phyloP scores from a whole-genome alignment of 768 basidiomycete species.

The Lactarius quietus region DNA sequence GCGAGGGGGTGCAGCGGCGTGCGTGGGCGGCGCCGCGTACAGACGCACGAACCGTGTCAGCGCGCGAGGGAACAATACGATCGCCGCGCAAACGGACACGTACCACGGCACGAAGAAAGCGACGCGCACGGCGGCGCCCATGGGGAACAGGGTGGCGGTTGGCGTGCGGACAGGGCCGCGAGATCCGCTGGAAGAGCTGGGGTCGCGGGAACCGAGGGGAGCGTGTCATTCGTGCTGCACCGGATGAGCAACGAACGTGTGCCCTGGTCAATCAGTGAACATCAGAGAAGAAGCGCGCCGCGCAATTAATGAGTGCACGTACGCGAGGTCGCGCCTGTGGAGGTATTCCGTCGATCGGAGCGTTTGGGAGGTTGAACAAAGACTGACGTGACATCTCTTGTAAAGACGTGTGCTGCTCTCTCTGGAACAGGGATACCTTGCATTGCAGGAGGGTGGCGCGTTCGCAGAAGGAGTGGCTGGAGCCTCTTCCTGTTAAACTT shows the following conservation, averaged over 20 bases:
- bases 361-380: constrained; percentile 14
- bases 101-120: constrained; percentile 24
- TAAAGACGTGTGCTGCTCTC: too few species aligned
- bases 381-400: not conserved
- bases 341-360: constrained; percentile 10
- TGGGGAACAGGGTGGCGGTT: constrained; percentile 1
- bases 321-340: not conserved
- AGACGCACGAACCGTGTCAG: constrained; percentile 12
- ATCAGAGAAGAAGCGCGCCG: too few species aligned
- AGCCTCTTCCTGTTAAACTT: too few species aligned
- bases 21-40: constrained; percentile 3
- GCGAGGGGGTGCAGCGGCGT: constrained; percentile 24
- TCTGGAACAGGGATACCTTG: not conserved
- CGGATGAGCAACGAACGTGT: not conserved
- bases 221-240: constrained; percentile 10
- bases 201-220: not conserved
- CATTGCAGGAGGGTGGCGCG: not conserved
- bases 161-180: not conserved
- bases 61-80: constrained; percentile 15
- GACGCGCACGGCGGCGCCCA: constrained; percentile 9
- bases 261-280: not conserved
- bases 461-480: not conserved
- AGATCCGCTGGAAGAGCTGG: not conserved
- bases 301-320: not conserved
- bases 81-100: constrained; percentile 19